Base-by-base conservation (phyloP, 129 eudicot genomes). In the Oenanthe sinensis region DNA sequence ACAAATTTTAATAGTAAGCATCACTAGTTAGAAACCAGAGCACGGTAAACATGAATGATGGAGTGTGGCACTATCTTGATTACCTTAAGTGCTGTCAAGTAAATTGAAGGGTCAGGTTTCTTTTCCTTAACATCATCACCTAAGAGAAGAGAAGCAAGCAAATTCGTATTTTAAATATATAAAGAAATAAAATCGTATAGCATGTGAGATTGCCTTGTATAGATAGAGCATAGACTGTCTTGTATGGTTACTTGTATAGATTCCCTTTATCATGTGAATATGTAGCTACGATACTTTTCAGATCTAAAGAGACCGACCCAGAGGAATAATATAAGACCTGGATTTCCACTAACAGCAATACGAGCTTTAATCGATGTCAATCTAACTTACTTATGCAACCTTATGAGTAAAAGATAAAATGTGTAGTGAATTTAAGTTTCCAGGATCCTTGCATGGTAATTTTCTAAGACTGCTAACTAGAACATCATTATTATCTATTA, bases 81-180 rank as follows among this genome's bases (percentile, higher is more conserved):
- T 85, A 95, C 99, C 96, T 88, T 84, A 48, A 90, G 84, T 76
- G 99, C 97, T 69, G 97, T 89, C 69, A 90, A 46, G 86, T 95
- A 95, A 45, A 95, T 95, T 45, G 89, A 84, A 58, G 99, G 99
- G 87, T 95, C 92, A 11, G 99, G 99, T 78, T 95, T 95, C 86
- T 95, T 95, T 83, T 91, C 94, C 90, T 95, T 95, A 74, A 95
- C 99, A 80, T 92, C 99, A 80, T 95, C 99, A 22, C 99, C 97
- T 95, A 79, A 80, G 84, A 78, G 81, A 58, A 24, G 42, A 44
- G 40, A 79, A 12, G n/a, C 42, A 47, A 68, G 48, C 11, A 8
- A 0, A 24, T 82, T 42, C 17, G 4, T 3, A 81, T 6, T 28
- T 19, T 20, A 85, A 71, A 40, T 22, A 71, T 40, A 10, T 0